These are phyloP conservation scores for Gossypium mustelinum DNA, from an alignment of 345 rosid genomes.

Conservation along the genomic window DNA sequence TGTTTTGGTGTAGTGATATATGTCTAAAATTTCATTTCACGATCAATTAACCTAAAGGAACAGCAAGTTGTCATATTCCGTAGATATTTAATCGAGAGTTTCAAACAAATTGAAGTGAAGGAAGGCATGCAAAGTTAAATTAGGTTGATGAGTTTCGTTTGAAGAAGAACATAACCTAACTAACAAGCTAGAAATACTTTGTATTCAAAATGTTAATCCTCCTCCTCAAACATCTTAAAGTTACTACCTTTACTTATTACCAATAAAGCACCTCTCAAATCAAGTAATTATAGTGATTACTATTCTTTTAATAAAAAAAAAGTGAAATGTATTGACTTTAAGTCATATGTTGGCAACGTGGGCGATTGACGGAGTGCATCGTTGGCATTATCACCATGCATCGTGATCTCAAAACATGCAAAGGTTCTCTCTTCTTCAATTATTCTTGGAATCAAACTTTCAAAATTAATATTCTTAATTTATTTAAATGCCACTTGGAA, in stretches of 20 bases:
- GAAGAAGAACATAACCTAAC: not conserved
- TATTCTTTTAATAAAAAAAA: too few relatives aligned
- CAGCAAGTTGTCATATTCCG: too few relatives aligned
- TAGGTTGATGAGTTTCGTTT: not conserved
- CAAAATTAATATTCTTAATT: not conserved
- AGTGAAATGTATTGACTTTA: too few relatives aligned
- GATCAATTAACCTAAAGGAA: too few relatives aligned
- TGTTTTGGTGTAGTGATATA: too few relatives aligned
- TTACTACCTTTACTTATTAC: not conserved
- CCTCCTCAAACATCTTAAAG: not conserved
- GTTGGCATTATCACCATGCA: not conserved
- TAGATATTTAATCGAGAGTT: too few relatives aligned
- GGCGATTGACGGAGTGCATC: not conserved
- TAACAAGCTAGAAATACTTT: too few relatives aligned
- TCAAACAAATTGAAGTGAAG: not conserved
- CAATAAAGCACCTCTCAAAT: not conserved
- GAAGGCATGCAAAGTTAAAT: not conserved
- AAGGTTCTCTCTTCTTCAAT: not conserved
- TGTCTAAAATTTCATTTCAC: too few relatives aligned
- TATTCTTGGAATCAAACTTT: not conserved
- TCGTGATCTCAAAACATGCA: not conserved
- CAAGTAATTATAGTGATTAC: not conserved
- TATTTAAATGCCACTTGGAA: not conserved
- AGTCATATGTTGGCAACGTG: not conserved
- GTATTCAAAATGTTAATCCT: not conserved